A percentile compares a stretch with the other conserved stretches of the same genome.
phyloP scores from a whole-genome alignment of 192 early-diverging fungal genomes.

The Coemansia sp. region DNA sequence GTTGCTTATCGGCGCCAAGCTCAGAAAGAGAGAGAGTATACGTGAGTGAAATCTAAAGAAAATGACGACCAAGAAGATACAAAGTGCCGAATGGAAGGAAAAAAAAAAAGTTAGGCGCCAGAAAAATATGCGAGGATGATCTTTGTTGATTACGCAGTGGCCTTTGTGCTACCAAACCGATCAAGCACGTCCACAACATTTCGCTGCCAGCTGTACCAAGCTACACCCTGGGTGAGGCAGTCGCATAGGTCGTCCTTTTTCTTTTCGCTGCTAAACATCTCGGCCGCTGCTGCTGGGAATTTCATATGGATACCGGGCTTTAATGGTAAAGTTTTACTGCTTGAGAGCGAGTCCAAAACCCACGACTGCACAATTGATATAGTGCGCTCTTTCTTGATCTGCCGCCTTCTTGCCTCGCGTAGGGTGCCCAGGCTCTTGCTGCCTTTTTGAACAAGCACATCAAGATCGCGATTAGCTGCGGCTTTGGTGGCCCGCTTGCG shows the following conservation, averaged over 20 bases:
- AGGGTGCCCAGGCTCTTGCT: conserved; percentile 20
- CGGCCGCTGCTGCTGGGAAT: conserved; percentile 24
- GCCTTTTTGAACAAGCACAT: conserved; percentile 20
- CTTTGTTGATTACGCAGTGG: conserved; percentile 1
- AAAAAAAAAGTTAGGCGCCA: conserved; percentile 18
- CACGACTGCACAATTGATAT: conserved; percentile 47
- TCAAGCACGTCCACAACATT: conserved; percentile 24
- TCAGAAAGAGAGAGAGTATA: not conserved
- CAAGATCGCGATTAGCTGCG: conserved; percentile 3
- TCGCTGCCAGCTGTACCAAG: conserved; percentile 55
- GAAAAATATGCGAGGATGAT: conserved; percentile 6
- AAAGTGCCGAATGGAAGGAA: not conserved
- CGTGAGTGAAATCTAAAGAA: not conserved
- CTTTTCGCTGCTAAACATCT: conserved; percentile 41
- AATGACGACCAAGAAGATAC: not conserved
- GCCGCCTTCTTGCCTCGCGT: conserved; percentile 44
- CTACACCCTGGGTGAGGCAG: conserved; percentile 49
- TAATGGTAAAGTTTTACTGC: conserved; percentile 15
- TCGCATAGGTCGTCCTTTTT: conserved; percentile 58
- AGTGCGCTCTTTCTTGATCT: conserved; percentile 53
- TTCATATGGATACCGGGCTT: conserved; percentile 12
- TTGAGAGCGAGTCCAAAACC: conserved; percentile 32
- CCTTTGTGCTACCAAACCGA: conserved; percentile 16
- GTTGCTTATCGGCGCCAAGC: conserved; percentile 2
- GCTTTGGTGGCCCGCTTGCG: conserved; percentile 9